Percentiles rank a stretch among this genome's conserved stretches.
phyloP scores from a whole-genome alignment of 805 yeast species.

The Cyberlindnera lachancei region DNA sequence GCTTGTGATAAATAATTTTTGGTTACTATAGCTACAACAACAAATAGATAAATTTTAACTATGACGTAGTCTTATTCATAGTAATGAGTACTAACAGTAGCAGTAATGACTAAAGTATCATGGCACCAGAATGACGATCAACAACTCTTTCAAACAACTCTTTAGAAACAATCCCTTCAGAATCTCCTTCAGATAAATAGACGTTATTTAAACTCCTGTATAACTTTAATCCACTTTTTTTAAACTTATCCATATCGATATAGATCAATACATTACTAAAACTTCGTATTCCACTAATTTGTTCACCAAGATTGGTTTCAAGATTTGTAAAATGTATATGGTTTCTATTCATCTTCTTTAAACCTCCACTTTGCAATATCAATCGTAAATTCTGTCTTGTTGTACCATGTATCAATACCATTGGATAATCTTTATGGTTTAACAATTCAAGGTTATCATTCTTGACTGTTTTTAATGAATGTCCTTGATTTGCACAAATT shows the following conservation, averaged over 20 bases:
- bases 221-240: conserved; percentile 38
- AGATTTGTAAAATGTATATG: conserved; percentile 83
- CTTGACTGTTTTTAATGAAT: conserved; percentile 46
- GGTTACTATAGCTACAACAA: too few species aligned
- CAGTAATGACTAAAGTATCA: neutral
- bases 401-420: conserved; percentile 75
- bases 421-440: conserved; percentile 38
- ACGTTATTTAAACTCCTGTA: conserved; percentile 70
- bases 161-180: conserved; percentile 40
- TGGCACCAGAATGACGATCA: conserved; percentile 19
- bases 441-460: conserved; percentile 35
- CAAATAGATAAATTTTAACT: too few species aligned
- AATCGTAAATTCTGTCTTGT: conserved; percentile 35
- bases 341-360: conserved; percentile 64
- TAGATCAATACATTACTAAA: conserved; percentile 49
- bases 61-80: too few species aligned
- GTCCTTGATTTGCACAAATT: conserved; percentile 95
- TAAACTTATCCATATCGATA: conserved; percentile 45
- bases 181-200: conserved; percentile 56
- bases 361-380: conserved; percentile 47
- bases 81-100: too few species aligned
- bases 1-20: too few species aligned
- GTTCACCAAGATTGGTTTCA: conserved; percentile 35
- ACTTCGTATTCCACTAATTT: conserved; percentile 70
- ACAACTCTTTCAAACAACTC: conserved; percentile 36